phyloP scores from a whole-genome alignment of 345 rosid species.

The Cardiospermum halicacabum region DNA sequence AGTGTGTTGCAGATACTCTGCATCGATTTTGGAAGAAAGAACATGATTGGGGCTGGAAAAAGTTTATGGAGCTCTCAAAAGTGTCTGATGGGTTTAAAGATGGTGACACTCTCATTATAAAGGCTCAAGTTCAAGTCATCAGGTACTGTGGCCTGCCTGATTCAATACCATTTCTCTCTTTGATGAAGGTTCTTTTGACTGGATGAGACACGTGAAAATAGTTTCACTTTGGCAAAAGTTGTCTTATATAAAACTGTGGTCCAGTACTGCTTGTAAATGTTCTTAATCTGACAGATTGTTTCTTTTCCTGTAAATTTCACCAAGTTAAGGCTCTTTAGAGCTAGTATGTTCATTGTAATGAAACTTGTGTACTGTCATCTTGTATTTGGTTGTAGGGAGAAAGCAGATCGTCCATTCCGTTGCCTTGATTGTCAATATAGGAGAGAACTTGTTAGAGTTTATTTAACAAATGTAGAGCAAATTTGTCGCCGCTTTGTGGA shows the following conservation, averaged over 20 bases:
- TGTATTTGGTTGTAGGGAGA: conserved; percentile 53
- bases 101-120: conserved; percentile 73
- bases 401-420: conserved; percentile 83
- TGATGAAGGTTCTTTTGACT: neutral
- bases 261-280: neutral
- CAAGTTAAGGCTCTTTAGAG: neutral
- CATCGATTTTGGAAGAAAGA: conserved; percentile 93
- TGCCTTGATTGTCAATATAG: conserved; percentile 84
- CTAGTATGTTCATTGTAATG: neutral
- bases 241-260: neutral
- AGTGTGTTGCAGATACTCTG: conserved; percentile 58
- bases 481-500: conserved; percentile 82
- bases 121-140: conserved; percentile 96
- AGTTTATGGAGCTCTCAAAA: conserved; percentile 86
- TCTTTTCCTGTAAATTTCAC: neutral
- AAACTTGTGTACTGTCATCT: neutral
- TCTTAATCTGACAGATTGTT: neutral
- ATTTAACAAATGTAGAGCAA: conserved; percentile 82
- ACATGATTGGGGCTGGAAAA: conserved; percentile 98
- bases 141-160: conserved; percentile 40
- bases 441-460: conserved; percentile 91
- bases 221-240: neutral
- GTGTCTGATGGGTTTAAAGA: conserved; percentile 82
- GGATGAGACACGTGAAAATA: neutral
- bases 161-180: neutral